Percentiles rank a stretch among this genome's conserved stretches.
phyloP scores from a whole-genome alignment of 371 early-diverging fungal genomes.

The Syncephalastrum monosporum region DNA sequence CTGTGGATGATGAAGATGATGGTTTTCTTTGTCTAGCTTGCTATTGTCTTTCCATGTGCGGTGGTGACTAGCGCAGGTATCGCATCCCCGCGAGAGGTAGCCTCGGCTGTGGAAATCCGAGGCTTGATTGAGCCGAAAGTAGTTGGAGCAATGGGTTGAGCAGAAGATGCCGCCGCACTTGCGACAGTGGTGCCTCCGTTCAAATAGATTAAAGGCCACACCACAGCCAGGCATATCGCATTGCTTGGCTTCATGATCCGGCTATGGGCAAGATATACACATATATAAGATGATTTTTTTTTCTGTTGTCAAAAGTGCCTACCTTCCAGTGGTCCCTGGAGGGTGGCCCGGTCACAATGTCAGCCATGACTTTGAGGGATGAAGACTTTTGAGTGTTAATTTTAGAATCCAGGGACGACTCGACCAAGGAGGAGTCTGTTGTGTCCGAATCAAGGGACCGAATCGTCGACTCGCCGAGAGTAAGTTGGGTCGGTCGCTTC shows the following conservation, averaged over 20 bases:
- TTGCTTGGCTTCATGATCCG: slow-evolving; percentile 32
- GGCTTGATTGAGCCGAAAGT: slow-evolving; percentile 43
- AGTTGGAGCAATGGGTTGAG: slow-evolving; percentile 46
- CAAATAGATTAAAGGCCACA: slow-evolving; percentile 43
- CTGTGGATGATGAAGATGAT: background rate
- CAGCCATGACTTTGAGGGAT: slow-evolving; percentile 11
- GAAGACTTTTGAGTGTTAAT: slow-evolving; percentile 10
- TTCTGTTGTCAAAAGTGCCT: background rate
- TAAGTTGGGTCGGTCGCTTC: slow-evolving; percentile 57
- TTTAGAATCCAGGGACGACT: slow-evolving; percentile 16
- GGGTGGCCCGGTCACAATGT: slow-evolving; percentile 42
- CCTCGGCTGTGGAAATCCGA: slow-evolving; percentile 41
- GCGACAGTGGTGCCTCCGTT: slow-evolving; percentile 53
- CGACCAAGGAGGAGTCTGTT: slow-evolving; percentile 15
- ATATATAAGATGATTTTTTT: too few species aligned
- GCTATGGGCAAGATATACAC: slow-evolving; percentile 15
- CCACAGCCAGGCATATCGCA: slow-evolving; percentile 34
- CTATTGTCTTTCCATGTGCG: slow-evolving; percentile 30
- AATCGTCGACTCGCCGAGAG: slow-evolving; percentile 36
- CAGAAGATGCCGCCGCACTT: slow-evolving; percentile 53
- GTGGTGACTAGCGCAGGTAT: slow-evolving; percentile 37
- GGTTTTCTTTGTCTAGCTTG: slow-evolving; percentile 4
- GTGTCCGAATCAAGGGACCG: slow-evolving; percentile 18
- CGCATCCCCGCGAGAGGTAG: slow-evolving; percentile 40
- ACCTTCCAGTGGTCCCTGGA: slow-evolving; percentile 52